These are phyloP conservation scores for Lasiosphaeria ovina DNA, from an alignment of 495 filamentous ascomycete genomes.

Conservation along the genomic window DNA sequence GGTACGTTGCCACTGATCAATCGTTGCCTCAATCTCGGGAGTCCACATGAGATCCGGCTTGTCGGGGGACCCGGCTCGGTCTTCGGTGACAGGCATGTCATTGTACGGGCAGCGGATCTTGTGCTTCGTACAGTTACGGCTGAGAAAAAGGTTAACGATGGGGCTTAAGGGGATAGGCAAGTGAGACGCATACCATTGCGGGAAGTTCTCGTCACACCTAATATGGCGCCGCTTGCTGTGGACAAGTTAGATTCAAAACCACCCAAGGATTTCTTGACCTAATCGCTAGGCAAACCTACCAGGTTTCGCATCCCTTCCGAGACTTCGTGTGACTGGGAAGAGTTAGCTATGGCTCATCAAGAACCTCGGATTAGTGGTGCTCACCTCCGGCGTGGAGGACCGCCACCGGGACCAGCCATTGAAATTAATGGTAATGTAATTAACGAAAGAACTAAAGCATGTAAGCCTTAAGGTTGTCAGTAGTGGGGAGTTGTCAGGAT, in stretches of 20 bases:
- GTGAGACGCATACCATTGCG: constrained; percentile 75
- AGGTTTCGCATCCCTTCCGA: constrained; percentile 93
- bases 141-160: constrained; percentile 42
- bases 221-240: constrained; percentile 86
- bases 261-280: neutral
- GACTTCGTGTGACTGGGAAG: constrained; percentile 87
- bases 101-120: constrained; percentile 98
- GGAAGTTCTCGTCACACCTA: constrained; percentile 94
- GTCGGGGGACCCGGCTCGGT: constrained; percentile 63
- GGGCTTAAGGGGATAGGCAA: neutral
- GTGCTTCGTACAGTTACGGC: constrained; percentile 97
- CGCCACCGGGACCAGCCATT: constrained; percentile 74
- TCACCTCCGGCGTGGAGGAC: constrained; percentile 64
- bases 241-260: neutral
- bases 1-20: constrained; percentile 80
- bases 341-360: constrained; percentile 16
- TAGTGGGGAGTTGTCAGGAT: neutral
- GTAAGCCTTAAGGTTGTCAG: constrained; percentile 18
- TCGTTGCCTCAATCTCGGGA: constrained; percentile 71
- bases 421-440: constrained; percentile 32
- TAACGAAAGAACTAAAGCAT: constrained; percentile 41
- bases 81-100: constrained; percentile 67
- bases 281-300: constrained; percentile 40
- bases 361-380: constrained; percentile 14
- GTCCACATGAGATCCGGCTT: constrained; percentile 80